Percentiles rank a stretch among this genome's conserved stretches.
These are phyloP conservation scores for Leishmania martiniquensis DNA, from an alignment of 208 protist species.

Conservation along the genomic window DNA sequence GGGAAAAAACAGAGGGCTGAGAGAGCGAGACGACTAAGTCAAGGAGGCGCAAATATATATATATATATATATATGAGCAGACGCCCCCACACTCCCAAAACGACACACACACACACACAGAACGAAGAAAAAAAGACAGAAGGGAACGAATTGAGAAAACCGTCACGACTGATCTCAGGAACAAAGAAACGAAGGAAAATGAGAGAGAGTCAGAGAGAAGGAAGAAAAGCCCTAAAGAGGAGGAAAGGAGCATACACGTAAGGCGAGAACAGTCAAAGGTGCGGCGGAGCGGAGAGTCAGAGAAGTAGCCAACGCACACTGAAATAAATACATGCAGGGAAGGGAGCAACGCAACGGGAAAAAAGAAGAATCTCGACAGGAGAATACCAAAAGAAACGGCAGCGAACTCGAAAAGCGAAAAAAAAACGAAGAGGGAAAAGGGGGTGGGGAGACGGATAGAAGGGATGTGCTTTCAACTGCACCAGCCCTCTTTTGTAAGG, in stretches of 20 bases:
- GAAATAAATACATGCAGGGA: no score
- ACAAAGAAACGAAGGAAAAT: background rate
- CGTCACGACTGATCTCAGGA: background rate
- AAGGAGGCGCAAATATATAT: background rate
- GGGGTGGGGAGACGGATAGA: no score
- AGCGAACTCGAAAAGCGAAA: no score
- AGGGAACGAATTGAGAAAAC: background rate
- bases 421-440: background rate
- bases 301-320: no score
- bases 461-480: background rate
- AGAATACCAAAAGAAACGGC: no score
- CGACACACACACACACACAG: background rate
- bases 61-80: background rate
- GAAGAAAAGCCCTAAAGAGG: background rate
- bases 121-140: background rate
- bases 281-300: no score
- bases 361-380: no score
- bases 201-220: background rate
- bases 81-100: background rate
- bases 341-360: no score
- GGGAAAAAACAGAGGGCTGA: background rate
- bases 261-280: no score
- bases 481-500: background rate
- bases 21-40: background rate
- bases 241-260: no score